phyloP scores from a whole-genome alignment of 306 rosid species.

The Lathyrus oleraceus region DNA sequence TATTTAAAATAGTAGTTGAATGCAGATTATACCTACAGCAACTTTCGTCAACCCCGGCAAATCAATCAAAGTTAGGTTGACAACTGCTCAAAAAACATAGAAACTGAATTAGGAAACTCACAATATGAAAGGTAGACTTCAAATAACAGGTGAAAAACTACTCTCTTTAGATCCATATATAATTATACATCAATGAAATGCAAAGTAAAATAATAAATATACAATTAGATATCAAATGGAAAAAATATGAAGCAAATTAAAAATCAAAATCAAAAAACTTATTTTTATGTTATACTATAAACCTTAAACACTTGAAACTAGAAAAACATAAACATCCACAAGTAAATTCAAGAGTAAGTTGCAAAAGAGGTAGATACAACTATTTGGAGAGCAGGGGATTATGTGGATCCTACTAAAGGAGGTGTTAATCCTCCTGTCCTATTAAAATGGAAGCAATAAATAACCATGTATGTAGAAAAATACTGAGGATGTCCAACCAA shows the following conservation, averaged over 20 bases:
- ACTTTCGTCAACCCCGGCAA: constrained; percentile 97
- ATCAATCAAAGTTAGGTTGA: constrained; percentile 91
- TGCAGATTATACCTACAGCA: constrained; percentile 72
- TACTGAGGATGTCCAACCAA: neutral
- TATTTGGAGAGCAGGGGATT: neutral
- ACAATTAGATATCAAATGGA: constrained; percentile 9
- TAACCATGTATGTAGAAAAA: neutral
- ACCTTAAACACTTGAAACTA: constrained; percentile 12
- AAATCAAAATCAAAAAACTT: neutral
- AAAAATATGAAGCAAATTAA: neutral
- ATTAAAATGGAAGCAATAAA: constrained; percentile 7
- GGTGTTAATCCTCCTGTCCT: neutral
- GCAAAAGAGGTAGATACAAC: constrained; percentile 7
- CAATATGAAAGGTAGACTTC: neutral
- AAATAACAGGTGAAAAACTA: constrained; percentile 19
- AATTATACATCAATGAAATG: constrained; percentile 15
- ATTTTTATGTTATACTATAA: neutral
- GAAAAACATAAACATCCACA: neutral
- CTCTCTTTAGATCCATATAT: constrained; percentile 12
- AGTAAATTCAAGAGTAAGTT: constrained; percentile 1
- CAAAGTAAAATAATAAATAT: neutral
- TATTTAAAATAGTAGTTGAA: neutral
- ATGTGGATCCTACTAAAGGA: neutral
- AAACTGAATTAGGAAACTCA: constrained; percentile 32
- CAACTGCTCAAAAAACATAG: constrained; percentile 60